phyloP scores from a whole-genome alignment of 2,329 filamentous ascomycete species.

The Pseudogymnoascus sp. region DNA sequence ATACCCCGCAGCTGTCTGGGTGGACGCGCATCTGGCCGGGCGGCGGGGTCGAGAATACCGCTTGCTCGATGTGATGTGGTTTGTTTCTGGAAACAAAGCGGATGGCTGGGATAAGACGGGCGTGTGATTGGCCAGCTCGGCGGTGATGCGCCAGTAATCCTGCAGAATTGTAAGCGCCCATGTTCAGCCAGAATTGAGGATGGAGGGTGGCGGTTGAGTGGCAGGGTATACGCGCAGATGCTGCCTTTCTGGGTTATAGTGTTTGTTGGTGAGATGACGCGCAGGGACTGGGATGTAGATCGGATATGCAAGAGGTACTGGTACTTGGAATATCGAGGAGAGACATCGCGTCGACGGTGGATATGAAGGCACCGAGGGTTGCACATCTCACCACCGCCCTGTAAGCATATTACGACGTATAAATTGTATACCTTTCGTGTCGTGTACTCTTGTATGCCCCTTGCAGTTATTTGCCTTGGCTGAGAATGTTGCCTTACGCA shows the following conservation, averaged over 20 bases:
- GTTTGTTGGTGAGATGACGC: not conserved
- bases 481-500: not conserved
- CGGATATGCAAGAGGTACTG: not conserved
- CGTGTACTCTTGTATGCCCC: not conserved
- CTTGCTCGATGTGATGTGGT: not conserved
- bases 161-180: not conserved
- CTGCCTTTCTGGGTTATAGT: not conserved
- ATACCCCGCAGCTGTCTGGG: not conserved
- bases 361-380: not conserved
- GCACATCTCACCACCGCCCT: not conserved
- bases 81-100: not conserved
- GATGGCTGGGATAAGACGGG: constrained; percentile 1
- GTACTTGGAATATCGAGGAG: not conserved
- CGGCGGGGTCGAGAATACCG: not conserved
- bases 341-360: not conserved
- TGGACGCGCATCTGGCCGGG: not conserved
- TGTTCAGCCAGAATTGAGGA: constrained; percentile 2
- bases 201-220: not conserved
- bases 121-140: not conserved
- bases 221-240: not conserved
- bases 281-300: not conserved
- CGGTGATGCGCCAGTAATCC: not conserved
- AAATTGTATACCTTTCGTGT: not conserved
- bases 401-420: not conserved
- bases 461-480: not conserved